Percentiles rank a stretch among this genome's conserved stretches.
phyloP scores from a whole-genome alignment of 164 flowering plant genomes.

The Litsea cubeba region DNA sequence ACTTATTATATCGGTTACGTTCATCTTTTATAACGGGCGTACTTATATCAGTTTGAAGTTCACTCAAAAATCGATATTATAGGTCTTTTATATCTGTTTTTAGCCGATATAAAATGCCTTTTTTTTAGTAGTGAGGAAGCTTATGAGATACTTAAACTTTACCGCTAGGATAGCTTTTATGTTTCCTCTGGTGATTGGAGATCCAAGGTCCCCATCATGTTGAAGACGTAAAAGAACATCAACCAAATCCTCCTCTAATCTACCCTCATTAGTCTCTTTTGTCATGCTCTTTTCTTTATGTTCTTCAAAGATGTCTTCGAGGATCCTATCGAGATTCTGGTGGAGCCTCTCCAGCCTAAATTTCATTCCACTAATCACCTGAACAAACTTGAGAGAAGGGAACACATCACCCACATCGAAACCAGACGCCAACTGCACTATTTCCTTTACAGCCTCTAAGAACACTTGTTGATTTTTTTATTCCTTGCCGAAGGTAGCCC shows the following conservation, averaged over 20 bases:
- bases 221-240: constrained; percentile 11
- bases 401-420: no score
- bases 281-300: neutral
- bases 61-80: no score
- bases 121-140: no score
- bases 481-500: constrained; percentile 22
- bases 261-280: neutral
- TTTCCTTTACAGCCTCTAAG: constrained; percentile 6
- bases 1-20: no score
- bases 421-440: neutral
- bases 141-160: neutral
- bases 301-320: neutral
- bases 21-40: no score
- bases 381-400: no score
- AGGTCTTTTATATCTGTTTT: no score
- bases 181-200: neutral
- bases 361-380: no score
- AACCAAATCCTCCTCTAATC: constrained; percentile 6
- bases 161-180: constrained; percentile 3
- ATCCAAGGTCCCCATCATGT: constrained; percentile 4
- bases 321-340: neutral
- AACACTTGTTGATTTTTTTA: constrained; percentile 17
- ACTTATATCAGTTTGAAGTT: no score
- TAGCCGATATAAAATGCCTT: no score
- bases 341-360: neutral